Percentiles rank a stretch among this genome's conserved stretches.
Conservation (phyloP, 106 monocot species). For the Platanthera guangdongensis region DNA sequence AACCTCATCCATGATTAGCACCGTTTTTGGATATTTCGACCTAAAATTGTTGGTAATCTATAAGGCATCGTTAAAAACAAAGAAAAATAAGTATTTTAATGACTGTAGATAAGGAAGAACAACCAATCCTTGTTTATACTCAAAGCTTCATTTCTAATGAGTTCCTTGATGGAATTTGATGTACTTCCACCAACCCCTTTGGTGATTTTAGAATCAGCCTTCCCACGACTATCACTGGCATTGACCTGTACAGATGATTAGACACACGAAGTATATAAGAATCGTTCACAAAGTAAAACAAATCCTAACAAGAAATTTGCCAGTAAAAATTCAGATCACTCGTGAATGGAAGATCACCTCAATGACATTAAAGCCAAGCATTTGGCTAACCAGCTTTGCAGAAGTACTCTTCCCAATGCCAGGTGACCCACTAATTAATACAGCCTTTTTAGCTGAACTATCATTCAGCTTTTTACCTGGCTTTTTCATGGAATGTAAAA, state of each 20-base stretch:
- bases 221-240: conserved; percentile 97
- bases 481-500: conserved; percentile 61
- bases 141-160: conserved; percentile 72
- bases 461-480: conserved; percentile 71
- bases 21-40: conserved; percentile 70
- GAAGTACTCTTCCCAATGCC: conserved; percentile 96
- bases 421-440: conserved; percentile 89
- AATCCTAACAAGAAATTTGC: neutral
- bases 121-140: conserved; percentile 51
- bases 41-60: conserved; percentile 23
- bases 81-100: neutral
- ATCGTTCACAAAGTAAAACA: neutral
- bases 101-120: conserved; percentile 14
- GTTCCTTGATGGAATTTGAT: conserved; percentile 94
- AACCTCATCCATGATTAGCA: conserved; percentile 98
- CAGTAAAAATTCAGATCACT: neutral
- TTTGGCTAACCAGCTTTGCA: conserved; percentile 79
- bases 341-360: conserved; percentile 43
- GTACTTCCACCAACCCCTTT: conserved; percentile 84
- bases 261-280: neutral
- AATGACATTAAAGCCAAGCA: conserved; percentile 86
- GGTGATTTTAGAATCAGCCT: conserved; percentile 84
- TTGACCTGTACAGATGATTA: conserved; percentile 65
- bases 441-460: conserved; percentile 70
- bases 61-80: conserved; percentile 6